Conservation (phyloP, 257 asterid species). For the Voacanga thouarsii region DNA sequence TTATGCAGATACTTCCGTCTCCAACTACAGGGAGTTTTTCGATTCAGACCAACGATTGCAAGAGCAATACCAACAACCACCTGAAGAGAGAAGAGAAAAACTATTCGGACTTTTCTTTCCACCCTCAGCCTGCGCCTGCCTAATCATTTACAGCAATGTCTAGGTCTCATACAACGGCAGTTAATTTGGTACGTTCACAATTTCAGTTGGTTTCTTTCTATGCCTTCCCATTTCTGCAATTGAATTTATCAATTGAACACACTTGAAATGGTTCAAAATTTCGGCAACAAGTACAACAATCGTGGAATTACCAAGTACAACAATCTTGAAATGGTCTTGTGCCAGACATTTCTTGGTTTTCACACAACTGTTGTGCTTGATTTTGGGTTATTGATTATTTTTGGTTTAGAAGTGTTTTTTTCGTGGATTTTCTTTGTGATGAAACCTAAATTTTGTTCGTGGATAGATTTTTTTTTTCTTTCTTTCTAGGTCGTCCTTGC, state of each 20-base stretch:
- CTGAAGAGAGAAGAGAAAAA: conserved; percentile 44
- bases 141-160: neutral
- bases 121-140: conserved; percentile 21
- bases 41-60: conserved; percentile 48
- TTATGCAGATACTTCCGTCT: conserved; percentile 74
- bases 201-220: conserved; percentile 5
- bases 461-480: neutral
- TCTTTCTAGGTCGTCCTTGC: neutral
- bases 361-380: neutral
- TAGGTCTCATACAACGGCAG: conserved; percentile 25
- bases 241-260: neutral
- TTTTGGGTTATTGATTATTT: neutral
- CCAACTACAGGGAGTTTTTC: conserved; percentile 86
- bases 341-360: neutral
- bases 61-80: conserved; percentile 23
- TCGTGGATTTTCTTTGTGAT: neutral
- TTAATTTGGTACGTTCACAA: conserved; percentile 17
- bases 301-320: conserved; percentile 47
- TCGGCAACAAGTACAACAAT: conserved; percentile 38
- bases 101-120: conserved; percentile 62
- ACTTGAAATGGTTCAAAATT: neutral
- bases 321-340: no score
- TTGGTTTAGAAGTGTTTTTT: neutral
- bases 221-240: neutral
- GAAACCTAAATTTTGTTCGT: conserved; percentile 2